Percentiles rank a stretch among this genome's conserved stretches.
These are phyloP conservation scores for Chalaropsis ovoidea DNA, from an alignment of 2,329 filamentous ascomycete genomes.

Conservation along the genomic window DNA sequence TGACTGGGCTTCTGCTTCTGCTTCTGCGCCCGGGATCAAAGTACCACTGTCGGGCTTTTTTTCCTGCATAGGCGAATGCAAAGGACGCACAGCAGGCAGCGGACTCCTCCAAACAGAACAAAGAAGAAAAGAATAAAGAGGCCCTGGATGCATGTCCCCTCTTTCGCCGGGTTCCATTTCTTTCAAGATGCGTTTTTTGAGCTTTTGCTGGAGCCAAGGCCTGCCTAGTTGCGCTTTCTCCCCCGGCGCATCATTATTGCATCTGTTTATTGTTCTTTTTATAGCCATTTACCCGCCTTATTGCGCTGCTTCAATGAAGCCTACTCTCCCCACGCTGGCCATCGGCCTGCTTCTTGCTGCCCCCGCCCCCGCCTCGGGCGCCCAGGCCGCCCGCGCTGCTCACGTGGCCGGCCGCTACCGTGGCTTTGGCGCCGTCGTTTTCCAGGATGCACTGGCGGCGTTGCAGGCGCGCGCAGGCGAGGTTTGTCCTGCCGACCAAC, in stretches of 20 bases:
- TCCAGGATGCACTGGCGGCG: conserved; percentile 9
- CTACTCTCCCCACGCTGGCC: not conserved
- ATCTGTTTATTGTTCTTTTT: not conserved
- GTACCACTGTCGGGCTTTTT: not conserved
- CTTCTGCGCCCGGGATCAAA: not conserved
- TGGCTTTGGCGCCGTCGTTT: conserved; percentile 11
- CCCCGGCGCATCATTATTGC: not conserved
- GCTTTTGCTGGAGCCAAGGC: not conserved
- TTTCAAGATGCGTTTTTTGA: too few species aligned
- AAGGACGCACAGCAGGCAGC: not conserved
- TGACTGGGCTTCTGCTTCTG: too few species aligned
- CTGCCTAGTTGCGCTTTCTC: not conserved
- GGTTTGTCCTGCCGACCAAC: not conserved
- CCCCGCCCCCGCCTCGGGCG: not conserved
- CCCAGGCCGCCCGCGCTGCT: not conserved
- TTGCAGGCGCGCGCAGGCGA: conserved; percentile 9
- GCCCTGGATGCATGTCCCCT: not conserved
- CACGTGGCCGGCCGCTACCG: conserved; percentile 3
- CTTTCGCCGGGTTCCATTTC: not conserved
- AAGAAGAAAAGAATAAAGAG: not conserved
- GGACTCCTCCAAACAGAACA: not conserved
- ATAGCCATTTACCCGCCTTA: not conserved
- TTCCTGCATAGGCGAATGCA: not conserved
- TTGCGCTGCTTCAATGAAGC: not conserved
- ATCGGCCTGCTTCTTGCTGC: not conserved